Conservation (phyloP, 1,284 basidiomycete species). For the Sanghuangporus sanghuang region DNA sequence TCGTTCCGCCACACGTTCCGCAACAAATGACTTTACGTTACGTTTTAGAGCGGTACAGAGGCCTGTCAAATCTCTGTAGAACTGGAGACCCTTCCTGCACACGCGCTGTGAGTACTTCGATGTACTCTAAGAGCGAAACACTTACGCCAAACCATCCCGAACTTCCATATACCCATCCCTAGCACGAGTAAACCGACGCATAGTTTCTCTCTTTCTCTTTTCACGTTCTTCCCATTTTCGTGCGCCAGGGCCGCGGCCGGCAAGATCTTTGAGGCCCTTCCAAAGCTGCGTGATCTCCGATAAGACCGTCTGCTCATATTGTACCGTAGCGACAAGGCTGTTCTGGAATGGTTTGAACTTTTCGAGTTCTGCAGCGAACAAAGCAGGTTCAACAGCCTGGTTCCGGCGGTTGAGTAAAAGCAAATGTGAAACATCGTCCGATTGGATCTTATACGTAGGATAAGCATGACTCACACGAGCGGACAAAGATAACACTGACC, state of each 20-base stretch:
- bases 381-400: constrained; percentile 75
- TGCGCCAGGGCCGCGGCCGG: constrained; percentile 65
- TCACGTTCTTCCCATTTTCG: constrained; percentile 79
- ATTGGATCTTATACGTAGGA: constrained; percentile 64
- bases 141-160: constrained; percentile 75
- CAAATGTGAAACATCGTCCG: constrained; percentile 94
- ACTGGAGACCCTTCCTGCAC: constrained; percentile 77
- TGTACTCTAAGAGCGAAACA: constrained; percentile 23
- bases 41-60: constrained; percentile 56
- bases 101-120: constrained; percentile 12
- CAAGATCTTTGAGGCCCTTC: constrained; percentile 67
- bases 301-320: constrained; percentile 69
- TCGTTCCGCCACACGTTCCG: constrained; percentile 65
- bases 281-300: constrained; percentile 68
- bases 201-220: constrained; percentile 67
- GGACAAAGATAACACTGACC: constrained; percentile 34
- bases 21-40: constrained; percentile 61
- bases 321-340: constrained; percentile 69
- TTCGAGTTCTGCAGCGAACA: constrained; percentile 92
- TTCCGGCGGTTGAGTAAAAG: constrained; percentile 89
- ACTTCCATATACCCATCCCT: constrained; percentile 86
- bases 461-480: background rate
- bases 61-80: constrained; percentile 80
- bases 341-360: constrained; percentile 93
- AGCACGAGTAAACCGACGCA: constrained; percentile 67